Evolutionary conservation across 441 rosid genomes (phyloP).

Genomic region (Omphalea diandra): DNA sequence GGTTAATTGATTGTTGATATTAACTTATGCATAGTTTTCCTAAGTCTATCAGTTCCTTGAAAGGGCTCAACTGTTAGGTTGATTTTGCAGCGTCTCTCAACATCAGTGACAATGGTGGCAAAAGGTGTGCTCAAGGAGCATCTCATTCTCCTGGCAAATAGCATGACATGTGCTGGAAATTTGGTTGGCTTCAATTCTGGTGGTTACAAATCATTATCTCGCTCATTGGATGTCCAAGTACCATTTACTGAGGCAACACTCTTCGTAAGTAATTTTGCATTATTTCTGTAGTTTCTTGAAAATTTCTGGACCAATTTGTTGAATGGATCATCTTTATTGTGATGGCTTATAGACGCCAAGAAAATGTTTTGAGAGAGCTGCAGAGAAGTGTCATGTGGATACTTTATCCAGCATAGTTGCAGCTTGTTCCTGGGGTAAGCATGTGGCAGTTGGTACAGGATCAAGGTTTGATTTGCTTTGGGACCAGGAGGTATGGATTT

Average conservation of each 20-base stretch:
- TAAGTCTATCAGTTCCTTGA: not conserved
- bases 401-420: conserved; percentile 79
- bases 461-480: conserved; percentile 80
- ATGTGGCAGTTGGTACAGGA: conserved; percentile 93
- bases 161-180: conserved; percentile 87
- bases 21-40: not conserved
- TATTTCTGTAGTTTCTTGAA: conserved; percentile 19
- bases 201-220: conserved; percentile 75
- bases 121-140: conserved; percentile 91
- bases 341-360: conserved; percentile 63
- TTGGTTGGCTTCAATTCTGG: conserved; percentile 88
- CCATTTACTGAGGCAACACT: conserved; percentile 98
- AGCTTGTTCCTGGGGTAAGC: conserved; percentile 94
- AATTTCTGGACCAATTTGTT: conserved; percentile 12
- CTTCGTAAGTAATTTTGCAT: conserved; percentile 51
- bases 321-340: conserved; percentile 15
- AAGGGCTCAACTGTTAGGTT: conserved; percentile 19
- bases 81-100: conserved; percentile 81
- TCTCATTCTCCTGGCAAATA: conserved; percentile 80
- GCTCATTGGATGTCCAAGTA: conserved; percentile 74
- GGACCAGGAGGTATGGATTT: conserved; percentile 54
- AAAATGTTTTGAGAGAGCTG: conserved; percentile 92
- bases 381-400: conserved; percentile 82
- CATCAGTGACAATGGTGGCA: conserved; percentile 77
- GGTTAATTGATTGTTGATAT: not conserved